Conservation (phyloP, 2,329 filamentous ascomycete species). For the Fusarium sp. region DNA sequence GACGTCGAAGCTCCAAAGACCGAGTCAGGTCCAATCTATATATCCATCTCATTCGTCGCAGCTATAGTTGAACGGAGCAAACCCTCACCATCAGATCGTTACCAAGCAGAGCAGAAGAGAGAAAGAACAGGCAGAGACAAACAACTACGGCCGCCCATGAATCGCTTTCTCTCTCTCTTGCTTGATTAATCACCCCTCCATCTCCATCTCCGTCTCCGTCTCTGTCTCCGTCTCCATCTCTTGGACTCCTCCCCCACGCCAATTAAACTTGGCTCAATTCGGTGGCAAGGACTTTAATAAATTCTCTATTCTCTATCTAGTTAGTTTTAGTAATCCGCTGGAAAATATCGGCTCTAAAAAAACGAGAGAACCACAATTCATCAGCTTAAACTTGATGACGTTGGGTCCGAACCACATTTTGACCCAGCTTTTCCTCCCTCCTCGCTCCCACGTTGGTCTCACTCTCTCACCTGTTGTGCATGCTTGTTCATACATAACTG, state of each 20-base stretch:
- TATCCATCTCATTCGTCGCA: constrained; percentile 11
- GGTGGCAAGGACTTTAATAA: not conserved
- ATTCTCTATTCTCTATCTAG: not conserved
- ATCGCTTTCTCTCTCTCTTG: too few species aligned
- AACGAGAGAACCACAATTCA: not conserved
- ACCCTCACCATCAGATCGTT: constrained; percentile 14
- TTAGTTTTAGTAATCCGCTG: too few species aligned
- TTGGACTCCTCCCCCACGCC: not conserved
- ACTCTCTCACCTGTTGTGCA: too few species aligned
- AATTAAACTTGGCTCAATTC: not conserved
- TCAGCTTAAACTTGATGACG: not conserved
- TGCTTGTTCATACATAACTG: constrained; percentile 5
- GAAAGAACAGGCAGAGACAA: not conserved
- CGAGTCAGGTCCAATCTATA: too few species aligned
- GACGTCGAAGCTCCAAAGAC: not conserved
- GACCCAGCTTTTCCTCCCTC: not conserved
- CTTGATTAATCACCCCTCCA: not conserved
- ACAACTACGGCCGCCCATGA: not conserved
- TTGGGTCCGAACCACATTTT: not conserved
- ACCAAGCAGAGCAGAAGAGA: constrained; percentile 2
- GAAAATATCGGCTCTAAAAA: not conserved
- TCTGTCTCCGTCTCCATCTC: not conserved
- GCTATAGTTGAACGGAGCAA: constrained; percentile 14
- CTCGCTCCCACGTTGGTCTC: not conserved
- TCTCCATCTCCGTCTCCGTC: not conserved